Conservation (phyloP, 2,329 filamentous ascomycete species). For the Aspergillus sp. region DNA sequence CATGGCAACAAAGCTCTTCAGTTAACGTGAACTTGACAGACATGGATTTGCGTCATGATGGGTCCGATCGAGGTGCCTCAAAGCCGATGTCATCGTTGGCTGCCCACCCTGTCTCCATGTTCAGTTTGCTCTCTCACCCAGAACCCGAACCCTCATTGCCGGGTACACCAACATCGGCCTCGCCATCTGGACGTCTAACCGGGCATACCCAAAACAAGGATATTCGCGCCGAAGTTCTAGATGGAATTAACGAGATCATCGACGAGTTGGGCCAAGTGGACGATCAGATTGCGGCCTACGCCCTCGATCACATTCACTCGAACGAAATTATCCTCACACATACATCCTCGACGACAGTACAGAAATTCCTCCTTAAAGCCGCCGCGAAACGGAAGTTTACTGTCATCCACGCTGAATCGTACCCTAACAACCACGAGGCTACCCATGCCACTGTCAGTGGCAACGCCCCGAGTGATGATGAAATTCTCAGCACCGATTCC, state of each 20-base stretch:
- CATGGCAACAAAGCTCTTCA: neutral
- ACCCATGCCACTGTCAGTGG: slow-evolving; percentile 65
- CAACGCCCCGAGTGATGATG: slow-evolving; percentile 47
- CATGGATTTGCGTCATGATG: slow-evolving; percentile 30
- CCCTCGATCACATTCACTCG: slow-evolving; percentile 88
- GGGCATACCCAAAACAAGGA: slow-evolving; percentile 53
- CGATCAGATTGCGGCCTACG: slow-evolving; percentile 85
- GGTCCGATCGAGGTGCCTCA: slow-evolving; percentile 33
- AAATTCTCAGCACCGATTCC: slow-evolving; percentile 47
- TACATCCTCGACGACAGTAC: slow-evolving; percentile 80
- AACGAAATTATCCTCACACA: slow-evolving; percentile 91
- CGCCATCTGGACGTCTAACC: slow-evolving; percentile 33
- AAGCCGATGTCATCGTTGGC: slow-evolving; percentile 61
- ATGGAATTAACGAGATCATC: slow-evolving; percentile 92
- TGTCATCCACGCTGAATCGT: slow-evolving; percentile 76
- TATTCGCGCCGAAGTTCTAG: slow-evolving; percentile 84
- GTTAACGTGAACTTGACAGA: slow-evolving; percentile 18
- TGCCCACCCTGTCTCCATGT: slow-evolving; percentile 69
- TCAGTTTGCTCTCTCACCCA: slow-evolving; percentile 77
- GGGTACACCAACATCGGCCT: slow-evolving; percentile 36
- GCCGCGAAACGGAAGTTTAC: slow-evolving; percentile 90
- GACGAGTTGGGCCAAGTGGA: slow-evolving; percentile 93
- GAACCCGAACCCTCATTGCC: slow-evolving; percentile 47
- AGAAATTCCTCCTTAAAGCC: slow-evolving; percentile 84
- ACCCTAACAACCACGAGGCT: slow-evolving; percentile 65